Evolutionary conservation across 1,284 basidiomycete genomes (phyloP), one percentile per base, ranked within the genome.

Genomic region (Somion occarium): DNA sequence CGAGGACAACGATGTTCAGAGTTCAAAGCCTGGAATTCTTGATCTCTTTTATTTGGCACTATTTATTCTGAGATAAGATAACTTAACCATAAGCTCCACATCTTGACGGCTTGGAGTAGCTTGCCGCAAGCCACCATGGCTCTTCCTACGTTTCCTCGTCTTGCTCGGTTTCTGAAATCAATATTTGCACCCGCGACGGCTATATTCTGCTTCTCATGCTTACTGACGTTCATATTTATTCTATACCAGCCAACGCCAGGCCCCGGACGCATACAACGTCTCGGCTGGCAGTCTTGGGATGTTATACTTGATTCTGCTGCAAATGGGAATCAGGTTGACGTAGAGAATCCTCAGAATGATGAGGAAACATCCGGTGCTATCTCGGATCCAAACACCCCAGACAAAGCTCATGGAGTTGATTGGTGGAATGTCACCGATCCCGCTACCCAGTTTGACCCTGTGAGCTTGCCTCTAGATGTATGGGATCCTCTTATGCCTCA

Each of bases 201-300:
- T 9, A 70, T 89, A 54, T 62, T 88, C 49, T 73, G 75, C 9
- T 87, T 92, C 68, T 82, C 80, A 18, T 78, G 77, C 54, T 73
- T 90, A 25, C 82, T 93, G 46, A 82, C 82, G 3, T 86, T 83
- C 69, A 68, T 88, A 39, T 88, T 90, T 64, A 72, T 90, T 26
- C 78, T 91, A 34, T 87, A 91, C 61, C 85, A 88, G 64, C 88
- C 85, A 5, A 79, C 78, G 12, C 71, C 76, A 3, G 85, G 85
- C 3, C 91, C 91, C 2, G 88, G 88, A 1, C 66, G 75, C 18
- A 68, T 76, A 5, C 89, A 93, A 59, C 76, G 79, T 46, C 69
- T 93, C n/a, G 91, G 91, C 18, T 94, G 91, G 92, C 92, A 95
- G 60, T 78, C 88, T n/a, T 94, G 91, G 90, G 91, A 91, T 41